Evolutionary conservation across 805 yeast species (phyloP).

Genomic region (Trichomonascus vanleenenianus): DNA sequence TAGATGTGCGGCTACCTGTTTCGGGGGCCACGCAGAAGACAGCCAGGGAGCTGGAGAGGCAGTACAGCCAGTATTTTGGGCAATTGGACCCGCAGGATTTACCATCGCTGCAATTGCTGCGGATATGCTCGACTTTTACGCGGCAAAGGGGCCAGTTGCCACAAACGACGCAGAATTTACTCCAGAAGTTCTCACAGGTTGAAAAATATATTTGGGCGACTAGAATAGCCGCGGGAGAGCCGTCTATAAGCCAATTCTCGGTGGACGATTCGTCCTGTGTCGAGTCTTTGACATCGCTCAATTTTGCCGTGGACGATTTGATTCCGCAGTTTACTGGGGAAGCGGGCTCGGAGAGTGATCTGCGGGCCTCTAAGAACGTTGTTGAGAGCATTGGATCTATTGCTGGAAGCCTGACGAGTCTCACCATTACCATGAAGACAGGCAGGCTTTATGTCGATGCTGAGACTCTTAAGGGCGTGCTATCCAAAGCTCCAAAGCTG

Average conservation of each 20-base stretch:
- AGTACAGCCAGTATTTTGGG: slow-evolving; percentile 1
- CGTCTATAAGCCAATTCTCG: background rate
- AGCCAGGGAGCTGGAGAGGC: background rate
- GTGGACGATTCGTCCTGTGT: too few relatives aligned
- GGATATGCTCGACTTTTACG: slow-evolving; percentile 2
- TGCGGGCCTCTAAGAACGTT: background rate
- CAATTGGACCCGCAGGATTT: slow-evolving; percentile 3
- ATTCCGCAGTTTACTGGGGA: background rate
- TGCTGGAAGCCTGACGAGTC: background rate
- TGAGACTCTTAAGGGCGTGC: background rate
- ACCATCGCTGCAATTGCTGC: slow-evolving; percentile 3
- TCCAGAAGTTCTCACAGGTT: slow-evolving; percentile 2
- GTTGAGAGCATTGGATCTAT: slow-evolving; percentile 1
- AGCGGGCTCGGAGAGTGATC: background rate
- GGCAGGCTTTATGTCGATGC: background rate
- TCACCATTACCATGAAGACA: background rate
- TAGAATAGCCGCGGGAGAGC: background rate
- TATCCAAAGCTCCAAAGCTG: background rate
- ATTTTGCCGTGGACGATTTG: background rate
- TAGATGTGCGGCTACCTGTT: background rate
- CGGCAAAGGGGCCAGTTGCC: background rate
- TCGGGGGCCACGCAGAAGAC: background rate
- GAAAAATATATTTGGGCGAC: slow-evolving; percentile 7
- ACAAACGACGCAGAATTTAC: background rate
- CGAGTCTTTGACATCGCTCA: slow-evolving; percentile 3